Percentiles rank a stretch among this genome's conserved stretches.
phyloP scores from a whole-genome alignment of 441 rosid species.

The Populus trichocarpa region DNA sequence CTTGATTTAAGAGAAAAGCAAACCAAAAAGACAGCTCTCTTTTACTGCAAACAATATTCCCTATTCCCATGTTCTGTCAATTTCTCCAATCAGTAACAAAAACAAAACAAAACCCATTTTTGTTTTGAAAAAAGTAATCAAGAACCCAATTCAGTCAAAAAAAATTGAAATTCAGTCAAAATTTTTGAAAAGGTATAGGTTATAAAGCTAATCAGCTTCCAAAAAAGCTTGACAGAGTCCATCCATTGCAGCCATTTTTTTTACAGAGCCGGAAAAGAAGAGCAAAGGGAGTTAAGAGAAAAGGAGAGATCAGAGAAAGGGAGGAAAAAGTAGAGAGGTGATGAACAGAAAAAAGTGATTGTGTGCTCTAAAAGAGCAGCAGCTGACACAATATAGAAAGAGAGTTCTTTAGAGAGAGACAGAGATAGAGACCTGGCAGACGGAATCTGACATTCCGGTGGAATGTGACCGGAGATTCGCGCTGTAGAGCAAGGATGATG shows the following conservation, averaged over 20 bases:
- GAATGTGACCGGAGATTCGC: slow-evolving; percentile 22
- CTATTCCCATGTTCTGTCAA: neutral
- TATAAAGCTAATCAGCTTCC: neutral
- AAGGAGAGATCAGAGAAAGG: neutral
- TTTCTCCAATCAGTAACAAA: slow-evolving; percentile 13
- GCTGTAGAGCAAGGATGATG: neutral
- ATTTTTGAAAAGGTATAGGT: neutral
- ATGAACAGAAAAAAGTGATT: neutral
- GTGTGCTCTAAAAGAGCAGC: neutral
- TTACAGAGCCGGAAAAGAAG: no score
- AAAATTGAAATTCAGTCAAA: neutral
- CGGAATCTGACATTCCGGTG: slow-evolving; percentile 37
- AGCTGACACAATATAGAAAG: neutral
- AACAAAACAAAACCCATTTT: neutral
- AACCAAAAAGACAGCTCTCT: neutral
- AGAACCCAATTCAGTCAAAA: neutral
- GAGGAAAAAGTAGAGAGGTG: neutral
- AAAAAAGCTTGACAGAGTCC: neutral
- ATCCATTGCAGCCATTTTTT: neutral
- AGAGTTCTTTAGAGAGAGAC: neutral
- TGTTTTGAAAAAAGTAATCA: no score
- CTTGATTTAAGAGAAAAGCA: slow-evolving; percentile 19
- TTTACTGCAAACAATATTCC: neutral
- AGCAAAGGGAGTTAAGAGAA: neutral
- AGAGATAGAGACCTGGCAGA: slow-evolving; percentile 22